These are phyloP conservation scores for Phycomyces nitens DNA, from an alignment of 192 early-diverging fungal species.

Conservation along the genomic window DNA sequence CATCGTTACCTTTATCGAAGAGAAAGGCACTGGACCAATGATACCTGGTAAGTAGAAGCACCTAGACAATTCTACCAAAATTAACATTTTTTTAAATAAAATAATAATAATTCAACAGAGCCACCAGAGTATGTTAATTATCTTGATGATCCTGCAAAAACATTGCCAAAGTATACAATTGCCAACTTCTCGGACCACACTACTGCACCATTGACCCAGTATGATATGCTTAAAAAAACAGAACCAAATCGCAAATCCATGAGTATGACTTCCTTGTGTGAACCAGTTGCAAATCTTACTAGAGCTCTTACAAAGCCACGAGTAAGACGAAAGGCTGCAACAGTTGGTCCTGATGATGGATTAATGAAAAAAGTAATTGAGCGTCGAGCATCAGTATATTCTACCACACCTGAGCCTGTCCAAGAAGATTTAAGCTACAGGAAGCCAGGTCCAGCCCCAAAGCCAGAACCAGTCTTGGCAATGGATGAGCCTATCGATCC, in stretches of 20 bases:
- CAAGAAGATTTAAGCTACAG: background rate
- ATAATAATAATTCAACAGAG: background rate
- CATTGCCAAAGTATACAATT: constrained; percentile 19
- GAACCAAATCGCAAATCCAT: background rate
- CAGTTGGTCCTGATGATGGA: background rate
- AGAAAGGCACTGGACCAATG: constrained; percentile 59
- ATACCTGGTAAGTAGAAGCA: constrained; percentile 35
- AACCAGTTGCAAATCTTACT: background rate
- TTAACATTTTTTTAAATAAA: background rate
- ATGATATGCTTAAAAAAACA: background rate
- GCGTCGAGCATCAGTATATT: too few relatives aligned
- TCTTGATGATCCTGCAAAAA: constrained; percentile 31
- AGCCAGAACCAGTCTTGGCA: background rate
- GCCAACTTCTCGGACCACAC: constrained; percentile 20
- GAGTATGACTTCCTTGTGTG: background rate
- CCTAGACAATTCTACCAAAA: constrained; percentile 6
- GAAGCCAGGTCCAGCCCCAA: constrained; percentile 1
- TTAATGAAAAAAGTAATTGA: constrained; percentile 1
- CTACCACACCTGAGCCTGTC: background rate
- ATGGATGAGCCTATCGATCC: constrained; percentile 36
- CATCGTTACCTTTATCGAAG: constrained; percentile 59
- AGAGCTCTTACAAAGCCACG: background rate
- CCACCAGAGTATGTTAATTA: constrained; percentile 22
- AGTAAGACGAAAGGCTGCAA: background rate
- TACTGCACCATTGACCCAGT: constrained; percentile 3